Evolutionary conservation across 768 basidiomycete species (phyloP).

Genomic region (Lactarius pseudohatsudake): DNA sequence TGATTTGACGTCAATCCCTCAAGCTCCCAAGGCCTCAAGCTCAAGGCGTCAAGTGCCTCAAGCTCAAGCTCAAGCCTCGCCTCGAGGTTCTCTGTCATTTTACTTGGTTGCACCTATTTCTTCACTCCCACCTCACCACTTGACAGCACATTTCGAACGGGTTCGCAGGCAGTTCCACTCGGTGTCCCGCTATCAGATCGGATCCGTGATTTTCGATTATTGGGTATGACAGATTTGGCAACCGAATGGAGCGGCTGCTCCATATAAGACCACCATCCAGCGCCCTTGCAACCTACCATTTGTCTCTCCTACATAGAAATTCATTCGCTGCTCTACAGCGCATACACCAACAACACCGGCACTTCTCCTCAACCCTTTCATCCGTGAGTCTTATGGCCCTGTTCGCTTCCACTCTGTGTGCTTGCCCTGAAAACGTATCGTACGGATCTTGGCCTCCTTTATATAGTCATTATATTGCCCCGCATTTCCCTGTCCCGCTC

Average conservation of each 20-base stretch:
- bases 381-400: slow-evolving; percentile 5
- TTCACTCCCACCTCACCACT: neutral
- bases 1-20: neutral
- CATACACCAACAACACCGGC: neutral
- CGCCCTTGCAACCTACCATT: neutral
- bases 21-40: neutral
- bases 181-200: slow-evolving; percentile 12
- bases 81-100: neutral
- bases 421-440: neutral
- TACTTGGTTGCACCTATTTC: neutral
- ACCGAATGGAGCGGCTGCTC: slow-evolving; percentile 20
- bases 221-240: slow-evolving; percentile 25
- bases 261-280: slow-evolving; percentile 17
- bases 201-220: slow-evolving; percentile 4
- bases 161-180: slow-evolving; percentile 4
- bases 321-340: neutral
- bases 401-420: slow-evolving; percentile 6
- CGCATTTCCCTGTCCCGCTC: neutral
- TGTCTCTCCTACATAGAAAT: neutral
- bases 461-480: slow-evolving; percentile 16
- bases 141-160: neutral
- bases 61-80: neutral
- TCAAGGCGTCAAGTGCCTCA: neutral
- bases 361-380: neutral
- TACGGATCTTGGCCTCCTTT: slow-evolving; percentile 19